Evolutionary conservation across 2,329 filamentous ascomycete species (phyloP), one percentile per base, ranked within the genome.

Genomic region (Phyllosticta citrichinensis): DNA sequence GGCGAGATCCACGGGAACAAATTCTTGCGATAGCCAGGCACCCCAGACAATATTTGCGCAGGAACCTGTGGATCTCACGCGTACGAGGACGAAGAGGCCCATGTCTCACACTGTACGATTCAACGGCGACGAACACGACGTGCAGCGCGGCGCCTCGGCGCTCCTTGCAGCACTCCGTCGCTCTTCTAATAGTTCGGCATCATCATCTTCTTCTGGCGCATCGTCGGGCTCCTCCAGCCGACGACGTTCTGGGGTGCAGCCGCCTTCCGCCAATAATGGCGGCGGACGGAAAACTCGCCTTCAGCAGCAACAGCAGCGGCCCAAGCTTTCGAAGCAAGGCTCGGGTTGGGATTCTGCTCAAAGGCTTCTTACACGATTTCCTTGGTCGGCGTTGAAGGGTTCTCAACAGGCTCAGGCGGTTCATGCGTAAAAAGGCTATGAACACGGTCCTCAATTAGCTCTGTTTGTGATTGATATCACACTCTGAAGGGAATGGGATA

Each of bases 1-100:
- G 68, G 72, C 69, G 73, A 72, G 72, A 71, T 67, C 69, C 68
- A 93, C 85, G 67, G 71, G 54, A 59, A 33, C 27, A 12, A 57
- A 56, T 51, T 62, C 56, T 53, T 30, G 25, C 55, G 52, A 33
- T n/a, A 58, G 55, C 60, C 51, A 33, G 60, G 51, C 52, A 55
- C 55, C 33, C 60, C 59, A 61, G 55, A 55, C 59, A 56, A 55
- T 50, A 52, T 25, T 52, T 58, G 55, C 33, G 19, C 35, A 25
- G 61, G 57, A 58, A 57, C 56, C 61, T 52, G 61, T 53, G 61
- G 57, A 57, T 59, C 61, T 62, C 61, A 61, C 55, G 14, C 22
- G 10, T 55, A 51, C 24, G 58, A 61, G 35, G 27, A 60, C 55
- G 54, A 61, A 56, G 47, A 57, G 47, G 55, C 22, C 58, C 40